Base-by-base conservation (phyloP, 805 yeast genomes). In the Hanseniaspora guilliermondii region DNA sequence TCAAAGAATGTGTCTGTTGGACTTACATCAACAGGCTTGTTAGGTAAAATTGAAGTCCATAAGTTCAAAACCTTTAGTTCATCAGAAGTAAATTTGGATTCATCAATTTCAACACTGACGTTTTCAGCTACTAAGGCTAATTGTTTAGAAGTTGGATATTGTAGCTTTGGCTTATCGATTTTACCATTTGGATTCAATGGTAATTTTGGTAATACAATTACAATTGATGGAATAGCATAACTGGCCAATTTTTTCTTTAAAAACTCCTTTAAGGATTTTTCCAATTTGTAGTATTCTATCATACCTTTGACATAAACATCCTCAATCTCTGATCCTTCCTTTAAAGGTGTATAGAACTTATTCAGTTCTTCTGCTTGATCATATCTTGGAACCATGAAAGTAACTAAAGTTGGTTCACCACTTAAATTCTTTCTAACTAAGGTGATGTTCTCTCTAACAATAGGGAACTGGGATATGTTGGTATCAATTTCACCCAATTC, bases 401-500 rank as follows among this genome's bases (percentile, higher is more conserved):
- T 86, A 35, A 93, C 81, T 64, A 93, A 75, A 11, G 88, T 83
- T 45, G 95, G 94, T 68, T 93, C 99, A 66, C 85, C 91, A 63
- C 87, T 87, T 68, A 83, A 85, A 69, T 91, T 94, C 65, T 93
- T 84, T 64, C 91, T 80, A 17, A 93, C 97, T 56, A 93, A 73
- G 1, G 98, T 93, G 52, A 88, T 75, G 65, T 93, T 93, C 69
- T 93, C 97, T 67, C 97, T 81, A 49, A 93, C 95, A 58, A 80
- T 71, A 2, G 93, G 85, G 72, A 89, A 96, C 68, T 88, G 96
- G 14, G 97, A 88, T 58, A 93, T 78, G 66, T 93, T 96, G 16
- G 98, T 93, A 68, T 93, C 97, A 65, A 93, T 94, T 70, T 93
- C 99, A 57, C 99, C 99, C 55, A 93, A 75, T 71, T 93, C 99